These are phyloP conservation scores for Fusarium haematococcum DNA, from an alignment of 2,329 filamentous ascomycete species.

Conservation along the genomic window DNA sequence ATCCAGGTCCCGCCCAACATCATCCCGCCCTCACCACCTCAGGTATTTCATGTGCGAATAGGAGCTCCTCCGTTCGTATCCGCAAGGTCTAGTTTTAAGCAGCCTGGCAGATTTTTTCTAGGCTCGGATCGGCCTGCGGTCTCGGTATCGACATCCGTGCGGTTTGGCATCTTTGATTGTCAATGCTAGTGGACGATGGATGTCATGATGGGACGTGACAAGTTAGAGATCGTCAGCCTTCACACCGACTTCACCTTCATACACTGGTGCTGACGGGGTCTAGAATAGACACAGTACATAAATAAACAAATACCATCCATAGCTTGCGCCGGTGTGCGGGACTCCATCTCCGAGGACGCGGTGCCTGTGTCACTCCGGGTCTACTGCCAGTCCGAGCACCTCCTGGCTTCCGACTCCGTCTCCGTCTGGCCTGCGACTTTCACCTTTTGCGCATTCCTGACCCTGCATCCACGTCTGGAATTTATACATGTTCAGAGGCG, in stretches of 20 bases:
- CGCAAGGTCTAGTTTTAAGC: slow-evolving; percentile 1
- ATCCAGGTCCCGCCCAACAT: slow-evolving; percentile 13
- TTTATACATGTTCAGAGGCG: background rate
- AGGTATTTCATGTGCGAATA: slow-evolving; percentile 10
- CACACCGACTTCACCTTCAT: slow-evolving; percentile 6
- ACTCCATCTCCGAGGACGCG: slow-evolving; percentile 7
- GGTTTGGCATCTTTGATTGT: slow-evolving; percentile 1
- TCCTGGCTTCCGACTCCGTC: slow-evolving; percentile 31
- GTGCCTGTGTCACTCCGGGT: slow-evolving; percentile 7
- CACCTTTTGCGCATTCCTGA: slow-evolving; percentile 17
- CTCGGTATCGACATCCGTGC: slow-evolving; percentile 6
- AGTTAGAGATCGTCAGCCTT: background rate
- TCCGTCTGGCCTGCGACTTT: slow-evolving; percentile 19
- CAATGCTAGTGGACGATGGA: slow-evolving; percentile 25
- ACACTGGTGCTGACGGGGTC: background rate
- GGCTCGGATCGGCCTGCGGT: background rate
- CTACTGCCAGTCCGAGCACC: slow-evolving; percentile 36
- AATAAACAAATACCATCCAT: background rate
- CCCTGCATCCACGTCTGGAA: slow-evolving; percentile 3
- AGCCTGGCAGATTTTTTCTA: background rate
- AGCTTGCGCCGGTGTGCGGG: slow-evolving; percentile 6
- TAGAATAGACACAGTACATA: background rate
- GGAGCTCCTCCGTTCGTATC: slow-evolving; percentile 5
- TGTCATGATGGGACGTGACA: slow-evolving; percentile 25
- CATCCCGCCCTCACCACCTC: slow-evolving; percentile 8